Percentiles rank a stretch among this genome's conserved stretches.
These are phyloP conservation scores for Flaveria trinervia DNA, from an alignment of 129 eudicot species.

Conservation along the genomic window DNA sequence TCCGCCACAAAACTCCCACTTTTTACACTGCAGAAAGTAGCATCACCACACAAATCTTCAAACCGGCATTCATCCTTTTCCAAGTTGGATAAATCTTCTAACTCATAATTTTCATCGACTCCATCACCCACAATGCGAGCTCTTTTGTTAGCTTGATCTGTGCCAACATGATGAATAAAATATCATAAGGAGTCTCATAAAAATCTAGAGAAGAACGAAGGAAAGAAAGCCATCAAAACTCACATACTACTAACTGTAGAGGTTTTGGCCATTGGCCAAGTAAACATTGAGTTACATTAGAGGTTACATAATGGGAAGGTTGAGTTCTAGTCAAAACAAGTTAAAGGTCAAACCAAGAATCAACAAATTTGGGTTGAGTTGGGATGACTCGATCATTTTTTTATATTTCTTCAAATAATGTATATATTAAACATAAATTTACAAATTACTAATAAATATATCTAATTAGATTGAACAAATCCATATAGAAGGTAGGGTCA, in stretches of 20 bases:
- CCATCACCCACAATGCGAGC: conserved; percentile 52
- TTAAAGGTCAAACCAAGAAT: background rate
- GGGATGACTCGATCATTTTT: background rate
- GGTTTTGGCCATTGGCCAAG: background rate
- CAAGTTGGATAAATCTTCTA: conserved; percentile 41
- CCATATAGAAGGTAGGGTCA: background rate
- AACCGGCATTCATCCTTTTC: conserved; percentile 49
- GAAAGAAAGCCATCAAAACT: background rate
- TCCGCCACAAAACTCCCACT: conserved; percentile 25
- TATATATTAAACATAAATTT: background rate
- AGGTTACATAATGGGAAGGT: background rate
- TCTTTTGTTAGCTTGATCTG: conserved; percentile 63
- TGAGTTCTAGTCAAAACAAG: background rate
- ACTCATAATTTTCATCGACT: conserved; percentile 53
- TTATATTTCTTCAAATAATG: background rate
- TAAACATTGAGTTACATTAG: background rate
- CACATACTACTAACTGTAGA: background rate
- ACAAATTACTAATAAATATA: background rate
- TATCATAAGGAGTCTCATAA: background rate
- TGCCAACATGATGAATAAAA: conserved; percentile 13
- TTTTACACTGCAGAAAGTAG: conserved; percentile 44
- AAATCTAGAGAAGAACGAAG: background rate
- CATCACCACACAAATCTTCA: conserved; percentile 74
- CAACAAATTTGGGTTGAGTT: background rate
- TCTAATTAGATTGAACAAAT: background rate